Base-by-base conservation (phyloP, 345 rosid genomes). In the Eucalyptus microcorys region DNA sequence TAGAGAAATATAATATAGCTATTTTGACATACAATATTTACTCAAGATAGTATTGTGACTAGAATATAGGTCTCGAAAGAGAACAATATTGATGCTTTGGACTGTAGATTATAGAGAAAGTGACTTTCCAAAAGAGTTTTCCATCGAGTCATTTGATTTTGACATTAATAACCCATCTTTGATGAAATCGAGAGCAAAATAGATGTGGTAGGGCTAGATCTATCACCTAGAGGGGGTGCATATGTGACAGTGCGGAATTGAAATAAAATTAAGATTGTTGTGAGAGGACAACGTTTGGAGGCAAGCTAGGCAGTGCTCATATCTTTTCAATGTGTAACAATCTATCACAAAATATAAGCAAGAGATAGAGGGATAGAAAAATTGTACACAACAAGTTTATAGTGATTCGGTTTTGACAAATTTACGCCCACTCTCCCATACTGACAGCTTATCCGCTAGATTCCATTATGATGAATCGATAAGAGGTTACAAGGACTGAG, bases 341-440 rank as follows among this genome's bases (percentile, higher is more conserved):
- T 52, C 57, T 52, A 52, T 52, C 57, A 52, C 57, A 52, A 52
- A 52, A 52, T 52, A 52, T 52, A 52, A 52, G 26, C 57, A 52
- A 52, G 10, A 52, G 57, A 52, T 52, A 52, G 0, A 52, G 57
- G 57, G 26, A 0, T 52, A 52, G 26, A 8, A 19, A 19, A 52
- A 7, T 52, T 52, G 5, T 21, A 52, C 57, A 21, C 57, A 52
- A 52, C 57, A 52, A 52, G 57, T 52, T 52, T 52, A 19, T 52
- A 19, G 57, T 0, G 57, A 0, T 52, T 19, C 0, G 57, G 10
- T 52, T 3, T 52, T 52, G 10, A 3, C 26, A 52, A 52, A 52
- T 19, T 0, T 52, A 52, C 0, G 5, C 0, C 0, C 0, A 21
- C 10, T 52, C 26, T 52, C 10, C 1, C 2, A 2, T 21, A 8